Evolutionary conservation across 2,329 filamentous ascomycete genomes (phyloP).

Genomic region (Periglandula ipomoeae): DNA sequence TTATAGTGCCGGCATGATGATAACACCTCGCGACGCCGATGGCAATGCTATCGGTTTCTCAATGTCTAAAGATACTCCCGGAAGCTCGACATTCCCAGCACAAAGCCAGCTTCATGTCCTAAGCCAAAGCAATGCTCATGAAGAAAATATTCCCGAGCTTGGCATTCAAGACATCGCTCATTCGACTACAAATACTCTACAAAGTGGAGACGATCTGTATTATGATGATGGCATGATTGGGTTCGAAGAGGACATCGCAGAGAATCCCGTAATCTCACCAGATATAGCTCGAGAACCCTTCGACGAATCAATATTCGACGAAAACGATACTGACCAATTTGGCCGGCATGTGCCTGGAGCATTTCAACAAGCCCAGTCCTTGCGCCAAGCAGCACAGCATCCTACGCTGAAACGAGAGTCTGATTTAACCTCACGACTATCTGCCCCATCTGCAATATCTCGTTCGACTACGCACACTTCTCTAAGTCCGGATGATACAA

Average conservation of each 20-base stretch:
- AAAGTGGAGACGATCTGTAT: conserved; percentile 53
- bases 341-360: conserved; percentile 51
- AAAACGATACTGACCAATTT: conserved; percentile 54
- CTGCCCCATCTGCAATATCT: conserved; percentile 31
- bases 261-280: conserved; percentile 29
- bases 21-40: conserved; percentile 46
- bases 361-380: conserved; percentile 44
- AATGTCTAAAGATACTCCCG: conserved; percentile 36
- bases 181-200: conserved; percentile 9
- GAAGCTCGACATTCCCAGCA: conserved; percentile 9
- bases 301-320: conserved; percentile 66
- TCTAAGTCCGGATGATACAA: conserved; percentile 23
- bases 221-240: conserved; percentile 55
- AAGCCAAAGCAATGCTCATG: conserved; percentile 3
- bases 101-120: conserved; percentile 1
- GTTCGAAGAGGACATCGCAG: conserved; percentile 37
- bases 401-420: conserved; percentile 32
- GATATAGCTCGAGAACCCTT: conserved; percentile 49
- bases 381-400: conserved; percentile 26
- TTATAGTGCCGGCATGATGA: conserved; percentile 32
- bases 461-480: conserved; percentile 47
- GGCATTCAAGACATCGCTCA: conserved; percentile 31
- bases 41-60: conserved; percentile 51
- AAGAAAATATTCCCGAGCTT: conserved; percentile 25
- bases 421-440: conserved; percentile 35